Percentiles rank a stretch among this genome's conserved stretches.
Conservation (phyloP, 257 asterid species). For the Fraxinus anomala region DNA sequence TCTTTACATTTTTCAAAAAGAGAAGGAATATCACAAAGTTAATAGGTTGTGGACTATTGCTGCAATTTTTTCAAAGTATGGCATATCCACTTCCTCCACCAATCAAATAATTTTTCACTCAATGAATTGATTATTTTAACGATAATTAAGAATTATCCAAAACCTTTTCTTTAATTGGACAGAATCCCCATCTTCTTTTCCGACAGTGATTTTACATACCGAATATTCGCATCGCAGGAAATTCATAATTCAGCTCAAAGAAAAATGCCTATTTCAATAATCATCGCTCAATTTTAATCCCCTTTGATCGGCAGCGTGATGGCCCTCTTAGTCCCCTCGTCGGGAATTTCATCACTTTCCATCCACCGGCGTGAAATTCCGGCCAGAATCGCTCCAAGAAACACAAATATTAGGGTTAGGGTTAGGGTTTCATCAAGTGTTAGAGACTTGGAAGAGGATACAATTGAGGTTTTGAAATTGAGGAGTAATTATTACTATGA, state of each 20-base stretch:
- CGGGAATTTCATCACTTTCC: constrained; percentile 37
- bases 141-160: neutral
- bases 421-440: constrained; percentile 47
- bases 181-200: neutral
- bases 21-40: no score
- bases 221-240: neutral
- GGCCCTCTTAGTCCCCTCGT: constrained; percentile 43
- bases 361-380: constrained; percentile 22
- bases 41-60: no score
- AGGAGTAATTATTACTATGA: constrained; percentile 35
- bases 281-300: neutral
- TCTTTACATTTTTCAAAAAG: no score
- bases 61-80: no score
- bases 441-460: constrained; percentile 54
- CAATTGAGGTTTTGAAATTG: constrained; percentile 39
- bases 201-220: neutral
- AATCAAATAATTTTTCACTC: neutral
- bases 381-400: constrained; percentile 15
- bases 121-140: neutral
- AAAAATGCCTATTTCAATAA: neutral
- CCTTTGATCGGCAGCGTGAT: neutral
- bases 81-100: neutral
- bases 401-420: constrained; percentile 38
- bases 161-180: neutral
- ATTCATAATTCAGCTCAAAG: neutral